phyloP scores from a whole-genome alignment of 768 basidiomycete species.

The Auricularia heimuer region DNA sequence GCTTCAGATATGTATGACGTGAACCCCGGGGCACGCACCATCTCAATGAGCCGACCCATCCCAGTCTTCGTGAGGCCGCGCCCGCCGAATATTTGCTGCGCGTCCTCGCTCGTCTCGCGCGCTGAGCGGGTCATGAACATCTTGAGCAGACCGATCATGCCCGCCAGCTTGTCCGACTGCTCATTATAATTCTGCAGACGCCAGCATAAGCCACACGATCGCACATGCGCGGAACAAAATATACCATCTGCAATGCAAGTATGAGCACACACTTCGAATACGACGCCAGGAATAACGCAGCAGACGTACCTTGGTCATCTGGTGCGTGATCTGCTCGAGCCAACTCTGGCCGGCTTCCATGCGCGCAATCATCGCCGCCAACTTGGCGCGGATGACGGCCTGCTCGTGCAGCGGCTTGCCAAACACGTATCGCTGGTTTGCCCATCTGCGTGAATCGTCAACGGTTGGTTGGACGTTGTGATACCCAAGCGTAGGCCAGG shows the following conservation, averaged over 20 bases:
- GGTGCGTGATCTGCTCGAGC: constrained; percentile 82
- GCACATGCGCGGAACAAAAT: constrained; percentile 7
- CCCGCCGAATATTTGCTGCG: constrained; percentile 82
- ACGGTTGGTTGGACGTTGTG: neutral
- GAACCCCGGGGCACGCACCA: constrained; percentile 35
- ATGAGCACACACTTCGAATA: neutral
- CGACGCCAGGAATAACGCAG: neutral
- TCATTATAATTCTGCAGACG: constrained; percentile 65
- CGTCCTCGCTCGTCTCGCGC: constrained; percentile 59
- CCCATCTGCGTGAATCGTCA: constrained; percentile 46
- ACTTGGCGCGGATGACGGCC: constrained; percentile 80
- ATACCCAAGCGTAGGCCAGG: neutral
- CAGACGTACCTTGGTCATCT: constrained; percentile 72
- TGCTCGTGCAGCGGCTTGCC: constrained; percentile 77
- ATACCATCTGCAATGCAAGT: constrained; percentile 6
- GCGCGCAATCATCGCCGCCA: constrained; percentile 83
- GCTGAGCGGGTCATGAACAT: constrained; percentile 45
- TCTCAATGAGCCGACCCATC: constrained; percentile 79
- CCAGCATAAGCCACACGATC: constrained; percentile 2
- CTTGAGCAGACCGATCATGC: constrained; percentile 80
- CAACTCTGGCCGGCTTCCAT: constrained; percentile 81
- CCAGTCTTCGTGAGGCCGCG: constrained; percentile 78
- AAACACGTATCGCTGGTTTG: constrained; percentile 80
- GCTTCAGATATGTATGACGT: neutral
- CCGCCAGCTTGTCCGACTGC: constrained; percentile 80